Evolutionary conservation across 768 basidiomycete species (phyloP).

Genomic region (Hericium alpestre): DNA sequence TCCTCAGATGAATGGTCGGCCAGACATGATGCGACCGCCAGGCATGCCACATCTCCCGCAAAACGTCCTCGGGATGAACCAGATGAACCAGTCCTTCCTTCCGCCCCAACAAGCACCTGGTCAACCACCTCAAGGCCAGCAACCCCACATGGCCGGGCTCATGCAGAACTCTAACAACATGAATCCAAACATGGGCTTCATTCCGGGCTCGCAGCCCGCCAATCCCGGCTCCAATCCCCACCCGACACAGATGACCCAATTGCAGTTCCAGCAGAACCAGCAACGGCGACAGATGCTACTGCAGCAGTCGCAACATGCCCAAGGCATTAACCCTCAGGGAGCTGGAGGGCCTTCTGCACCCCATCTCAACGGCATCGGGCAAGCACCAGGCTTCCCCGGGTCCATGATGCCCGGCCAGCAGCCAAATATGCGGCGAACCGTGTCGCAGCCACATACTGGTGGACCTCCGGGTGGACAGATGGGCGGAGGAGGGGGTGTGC

Average conservation of each 20-base stretch:
- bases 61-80: conserved; percentile 25
- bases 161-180: conserved; percentile 20
- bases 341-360: conserved; percentile 22
- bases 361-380: conserved; percentile 24
- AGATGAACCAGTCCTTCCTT: conserved; percentile 22
- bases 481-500: conserved; percentile 18
- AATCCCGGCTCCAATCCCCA: conserved; percentile 9
- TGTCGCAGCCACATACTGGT: conserved; percentile 39
- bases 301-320: conserved; percentile 23
- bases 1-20: conserved; percentile 40
- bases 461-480: conserved; percentile 28
- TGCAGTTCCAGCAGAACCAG: neutral
- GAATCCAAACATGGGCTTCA: conserved; percentile 1
- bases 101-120: conserved; percentile 28
- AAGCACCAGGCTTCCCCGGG: conserved; percentile 34
- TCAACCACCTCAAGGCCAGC: conserved; percentile 27
- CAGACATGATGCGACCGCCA: conserved; percentile 38
- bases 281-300: conserved; percentile 17
- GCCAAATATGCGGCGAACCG: conserved; percentile 35
- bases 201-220: conserved; percentile 6
- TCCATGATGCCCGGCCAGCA: conserved; percentile 29
- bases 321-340: conserved; percentile 20
- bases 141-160: conserved; percentile 27
- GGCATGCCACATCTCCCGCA: conserved; percentile 30
- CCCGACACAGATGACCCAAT: neutral